Evolutionary conservation across 2,329 filamentous ascomycete genomes (phyloP).

Genomic region (Aureobasidium pullulans): DNA sequence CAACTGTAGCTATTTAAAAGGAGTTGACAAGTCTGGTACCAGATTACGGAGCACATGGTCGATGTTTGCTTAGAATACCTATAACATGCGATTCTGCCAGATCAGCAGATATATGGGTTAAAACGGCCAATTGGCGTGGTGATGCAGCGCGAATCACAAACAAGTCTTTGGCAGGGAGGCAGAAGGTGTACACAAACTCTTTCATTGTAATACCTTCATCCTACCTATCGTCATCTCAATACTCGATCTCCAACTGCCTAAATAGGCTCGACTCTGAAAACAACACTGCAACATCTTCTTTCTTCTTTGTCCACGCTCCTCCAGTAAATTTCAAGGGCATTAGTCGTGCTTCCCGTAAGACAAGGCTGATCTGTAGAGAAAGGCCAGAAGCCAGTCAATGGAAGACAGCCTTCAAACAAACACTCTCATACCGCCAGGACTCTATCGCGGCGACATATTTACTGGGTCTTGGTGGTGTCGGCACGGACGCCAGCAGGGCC

Average conservation of each 20-base stretch:
- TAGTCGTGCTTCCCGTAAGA: slow-evolving; percentile 12
- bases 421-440: not conserved
- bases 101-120: not conserved
- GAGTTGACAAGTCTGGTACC: not conserved
- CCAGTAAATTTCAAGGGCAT: slow-evolving; percentile 4
- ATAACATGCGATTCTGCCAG: not conserved
- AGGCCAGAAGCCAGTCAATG: not conserved
- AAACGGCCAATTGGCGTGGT: not conserved
- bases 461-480: slow-evolving; percentile 44
- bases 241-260: not conserved
- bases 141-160: not conserved
- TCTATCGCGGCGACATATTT: slow-evolving; percentile 16
- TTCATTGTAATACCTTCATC: slow-evolving; percentile 8
- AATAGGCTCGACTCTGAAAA: not conserved
- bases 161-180: not conserved
- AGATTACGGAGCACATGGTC: not conserved
- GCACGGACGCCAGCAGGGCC: slow-evolving; percentile 76
- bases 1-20: not conserved
- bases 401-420: not conserved
- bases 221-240: slow-evolving; percentile 1
- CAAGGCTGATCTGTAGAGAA: not conserved
- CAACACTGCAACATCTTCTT: slow-evolving; percentile 4
- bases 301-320: not conserved
- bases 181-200: slow-evolving; percentile 8
- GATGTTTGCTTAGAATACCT: not conserved